Percentiles rank a stretch among this genome's conserved stretches.
phyloP scores from a whole-genome alignment of 2,329 filamentous ascomycete species.

The Aspergillus pseudoglaucus region DNA sequence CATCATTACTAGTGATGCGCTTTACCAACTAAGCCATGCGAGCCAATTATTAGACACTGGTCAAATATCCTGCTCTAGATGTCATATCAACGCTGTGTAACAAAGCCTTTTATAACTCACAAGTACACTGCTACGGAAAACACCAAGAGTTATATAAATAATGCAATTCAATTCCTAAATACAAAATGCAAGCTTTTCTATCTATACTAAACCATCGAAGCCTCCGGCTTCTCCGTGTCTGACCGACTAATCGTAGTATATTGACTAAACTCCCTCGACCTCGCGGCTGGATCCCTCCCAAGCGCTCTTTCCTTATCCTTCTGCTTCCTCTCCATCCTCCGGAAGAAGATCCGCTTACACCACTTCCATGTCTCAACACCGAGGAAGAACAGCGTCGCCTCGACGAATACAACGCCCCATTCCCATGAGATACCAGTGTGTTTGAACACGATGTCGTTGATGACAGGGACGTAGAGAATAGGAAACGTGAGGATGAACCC shows the following conservation, averaged over 20 bases:
- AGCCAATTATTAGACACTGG: too few relatives aligned
- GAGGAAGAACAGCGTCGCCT: conserved; percentile 54
- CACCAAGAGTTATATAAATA: too few relatives aligned
- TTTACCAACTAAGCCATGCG: too few relatives aligned
- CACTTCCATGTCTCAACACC: conserved; percentile 64
- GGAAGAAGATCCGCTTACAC: conserved; percentile 53
- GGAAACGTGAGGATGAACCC: conserved; percentile 55
- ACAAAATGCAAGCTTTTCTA: too few relatives aligned
- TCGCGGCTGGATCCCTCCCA: not conserved
- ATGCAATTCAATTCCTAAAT: too few relatives aligned
- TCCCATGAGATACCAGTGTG: conserved; percentile 62
- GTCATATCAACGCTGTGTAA: too few relatives aligned
- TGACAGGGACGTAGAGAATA: conserved; percentile 60
- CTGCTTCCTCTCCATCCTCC: conserved; percentile 19
- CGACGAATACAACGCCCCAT: conserved; percentile 62
- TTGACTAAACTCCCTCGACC: conserved; percentile 23
- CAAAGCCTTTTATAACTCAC: too few relatives aligned
- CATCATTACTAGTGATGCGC: too few relatives aligned
- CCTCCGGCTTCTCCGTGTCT: conserved; percentile 22
- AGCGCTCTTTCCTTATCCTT: not conserved
- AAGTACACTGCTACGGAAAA: too few relatives aligned
- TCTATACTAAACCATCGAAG: conserved; percentile 19
- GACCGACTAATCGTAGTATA: conserved; percentile 29
- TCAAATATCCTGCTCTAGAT: too few relatives aligned
- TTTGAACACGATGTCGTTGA: conserved; percentile 61